phyloP scores from a whole-genome alignment of 1,284 basidiomycete species.

The Phlebopus sp. region DNA sequence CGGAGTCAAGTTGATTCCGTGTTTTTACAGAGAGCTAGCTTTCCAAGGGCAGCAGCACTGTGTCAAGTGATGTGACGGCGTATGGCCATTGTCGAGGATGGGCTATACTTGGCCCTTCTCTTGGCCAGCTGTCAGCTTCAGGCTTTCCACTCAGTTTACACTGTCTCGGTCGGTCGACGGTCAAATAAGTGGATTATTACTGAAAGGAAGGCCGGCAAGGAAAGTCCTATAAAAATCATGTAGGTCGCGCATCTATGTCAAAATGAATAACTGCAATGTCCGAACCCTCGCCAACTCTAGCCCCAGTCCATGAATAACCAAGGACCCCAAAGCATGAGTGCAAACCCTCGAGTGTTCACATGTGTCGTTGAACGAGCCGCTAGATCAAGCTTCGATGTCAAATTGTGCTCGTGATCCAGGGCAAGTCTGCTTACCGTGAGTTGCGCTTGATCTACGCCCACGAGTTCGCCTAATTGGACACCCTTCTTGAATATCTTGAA shows the following conservation, averaged over 20 bases:
- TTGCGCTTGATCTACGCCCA: conserved; percentile 53
- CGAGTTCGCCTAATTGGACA: conserved; percentile 55
- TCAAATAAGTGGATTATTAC: conserved; percentile 4
- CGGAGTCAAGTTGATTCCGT: conserved; percentile 13
- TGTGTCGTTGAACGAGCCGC: conserved; percentile 30
- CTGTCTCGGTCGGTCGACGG: not conserved
- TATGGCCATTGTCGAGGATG: conserved; percentile 13
- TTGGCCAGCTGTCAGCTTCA: not conserved
- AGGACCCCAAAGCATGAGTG: conserved; percentile 5
- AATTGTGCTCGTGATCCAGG: conserved; percentile 17
- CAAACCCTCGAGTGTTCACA: conserved; percentile 20
- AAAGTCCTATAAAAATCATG: conserved; percentile 7
- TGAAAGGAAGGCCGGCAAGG: not conserved
- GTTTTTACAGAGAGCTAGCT: conserved; percentile 2
- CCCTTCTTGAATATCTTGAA: conserved; percentile 75
- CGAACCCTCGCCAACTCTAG: conserved; percentile 13
- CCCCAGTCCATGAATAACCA: conserved; percentile 21
- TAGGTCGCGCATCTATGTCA: conserved; percentile 21
- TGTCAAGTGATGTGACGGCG: no score
- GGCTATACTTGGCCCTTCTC: not conserved
- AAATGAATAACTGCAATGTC: not conserved
- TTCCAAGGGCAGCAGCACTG: no score
- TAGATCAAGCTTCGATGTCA: conserved; percentile 19
- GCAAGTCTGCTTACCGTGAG: conserved; percentile 22
- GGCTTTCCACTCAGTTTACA: no score